Evolutionary conservation across 2,329 filamentous ascomycete species (phyloP).

Genomic region (Colletotrichum sp.): DNA sequence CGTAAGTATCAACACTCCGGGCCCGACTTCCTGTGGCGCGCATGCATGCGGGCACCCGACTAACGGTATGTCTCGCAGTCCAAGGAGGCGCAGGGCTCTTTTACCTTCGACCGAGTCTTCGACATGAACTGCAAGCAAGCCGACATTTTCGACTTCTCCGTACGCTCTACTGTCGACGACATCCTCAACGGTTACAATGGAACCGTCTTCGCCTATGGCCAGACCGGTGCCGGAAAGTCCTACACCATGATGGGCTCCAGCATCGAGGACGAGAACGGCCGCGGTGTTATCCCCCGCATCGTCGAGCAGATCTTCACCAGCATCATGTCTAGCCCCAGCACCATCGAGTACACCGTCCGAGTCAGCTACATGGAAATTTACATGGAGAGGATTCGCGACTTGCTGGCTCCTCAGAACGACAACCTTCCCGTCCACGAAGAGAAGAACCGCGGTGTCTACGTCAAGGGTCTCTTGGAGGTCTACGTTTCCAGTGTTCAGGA

Average conservation of each 20-base stretch:
- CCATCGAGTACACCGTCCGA: constrained; percentile 97
- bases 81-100: constrained; percentile 80
- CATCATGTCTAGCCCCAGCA: constrained; percentile 88
- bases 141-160: constrained; percentile 98
- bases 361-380: constrained; percentile 99
- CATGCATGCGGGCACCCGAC: not conserved
- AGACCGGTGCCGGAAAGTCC: constrained; percentile 98
- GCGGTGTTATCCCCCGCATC: constrained; percentile 96
- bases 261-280: constrained; percentile 86
- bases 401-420: constrained; percentile 91
- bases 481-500: constrained; percentile 96
- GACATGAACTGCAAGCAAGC: constrained; percentile 89
- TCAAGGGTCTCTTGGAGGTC: constrained; percentile 92
- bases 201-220: constrained; percentile 97
- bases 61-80: constrained; percentile 59
- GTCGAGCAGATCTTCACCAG: constrained; percentile 97
- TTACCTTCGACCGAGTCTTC: constrained; percentile 98
- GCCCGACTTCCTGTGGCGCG: not conserved
- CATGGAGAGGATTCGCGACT: constrained; percentile 97
- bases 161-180: constrained; percentile 93
- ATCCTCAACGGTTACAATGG: constrained; percentile 99
- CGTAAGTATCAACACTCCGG: constrained; percentile 58
- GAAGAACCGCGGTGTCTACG: constrained; percentile 94
- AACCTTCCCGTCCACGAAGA: constrained; percentile 98
- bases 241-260: constrained; percentile 99